Percentiles rank a stretch among this genome's conserved stretches.
phyloP scores from a whole-genome alignment of 2,329 filamentous ascomycete species.

The Pseudogymnoascus sp. region DNA sequence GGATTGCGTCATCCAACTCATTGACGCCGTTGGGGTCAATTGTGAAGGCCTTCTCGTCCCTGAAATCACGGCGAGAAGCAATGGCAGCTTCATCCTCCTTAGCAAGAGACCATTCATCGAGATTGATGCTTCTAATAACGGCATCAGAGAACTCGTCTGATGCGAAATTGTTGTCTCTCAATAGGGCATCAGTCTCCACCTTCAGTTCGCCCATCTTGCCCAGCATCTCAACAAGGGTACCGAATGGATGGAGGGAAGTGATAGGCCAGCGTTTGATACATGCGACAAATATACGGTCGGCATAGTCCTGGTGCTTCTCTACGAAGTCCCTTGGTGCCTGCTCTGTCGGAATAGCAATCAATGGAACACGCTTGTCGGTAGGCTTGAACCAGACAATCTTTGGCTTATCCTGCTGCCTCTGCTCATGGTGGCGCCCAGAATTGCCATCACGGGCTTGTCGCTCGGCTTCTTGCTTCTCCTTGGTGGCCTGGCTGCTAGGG shows the following conservation, averaged over 20 bases:
- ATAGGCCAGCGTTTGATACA: slow-evolving; percentile 99
- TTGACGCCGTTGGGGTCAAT: slow-evolving; percentile 83
- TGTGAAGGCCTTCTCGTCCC: slow-evolving; percentile 80
- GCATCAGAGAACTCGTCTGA: slow-evolving; percentile 97
- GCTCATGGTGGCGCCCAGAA: slow-evolving; percentile 63
- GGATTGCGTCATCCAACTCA: slow-evolving; percentile 86
- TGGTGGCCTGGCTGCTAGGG: slow-evolving; percentile 95
- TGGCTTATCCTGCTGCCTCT: slow-evolving; percentile 87
- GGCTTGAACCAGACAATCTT: slow-evolving; percentile 99
- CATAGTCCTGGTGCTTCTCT: slow-evolving; percentile 96
- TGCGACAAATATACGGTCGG: slow-evolving; percentile 95
- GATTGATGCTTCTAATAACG: slow-evolving; percentile 84
- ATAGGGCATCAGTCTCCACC: slow-evolving; percentile 93
- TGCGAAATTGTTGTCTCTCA: slow-evolving; percentile 97
- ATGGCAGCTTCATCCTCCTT: slow-evolving; percentile 74
- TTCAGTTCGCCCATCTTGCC: slow-evolving; percentile 96
- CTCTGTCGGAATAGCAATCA: slow-evolving; percentile 97
- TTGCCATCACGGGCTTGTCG: slow-evolving; percentile 81
- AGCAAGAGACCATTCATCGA: slow-evolving; percentile 82
- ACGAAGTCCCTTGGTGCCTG: slow-evolving; percentile 97
- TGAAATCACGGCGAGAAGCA: slow-evolving; percentile 78
- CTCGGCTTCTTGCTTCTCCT: slow-evolving; percentile 98
- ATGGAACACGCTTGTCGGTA: slow-evolving; percentile 94
- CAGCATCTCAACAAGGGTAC: slow-evolving; percentile 92
- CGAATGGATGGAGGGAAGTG: slow-evolving; percentile 97